Percentiles rank a stretch among this genome's conserved stretches.
Conservation (phyloP, 2,329 filamentous ascomycete genomes). For the Coniochaeta prunicola region DNA sequence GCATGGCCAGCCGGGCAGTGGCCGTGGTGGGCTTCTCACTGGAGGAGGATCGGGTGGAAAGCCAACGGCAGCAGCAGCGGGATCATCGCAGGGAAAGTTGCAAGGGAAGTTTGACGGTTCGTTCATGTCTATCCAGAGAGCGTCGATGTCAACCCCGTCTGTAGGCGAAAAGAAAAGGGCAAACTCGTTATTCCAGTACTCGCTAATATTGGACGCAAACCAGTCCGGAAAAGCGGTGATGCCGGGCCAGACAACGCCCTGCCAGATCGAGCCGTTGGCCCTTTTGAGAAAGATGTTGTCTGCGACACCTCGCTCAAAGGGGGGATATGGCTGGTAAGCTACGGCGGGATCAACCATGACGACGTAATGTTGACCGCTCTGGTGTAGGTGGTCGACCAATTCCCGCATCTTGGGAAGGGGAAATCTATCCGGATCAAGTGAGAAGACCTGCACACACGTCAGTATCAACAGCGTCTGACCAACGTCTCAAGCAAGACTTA, state of each 20-base stretch:
- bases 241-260: constrained; percentile 72
- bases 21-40: constrained; percentile 54
- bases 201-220: constrained; percentile 58
- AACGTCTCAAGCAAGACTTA: constrained; percentile 8
- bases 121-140: constrained; percentile 70
- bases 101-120: constrained; percentile 42
- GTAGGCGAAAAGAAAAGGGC: constrained; percentile 54
- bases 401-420: constrained; percentile 55
- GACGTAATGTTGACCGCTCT: constrained; percentile 61
- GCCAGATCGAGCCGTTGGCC: constrained; percentile 47
- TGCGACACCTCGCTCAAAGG: constrained; percentile 32
- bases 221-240: constrained; percentile 69
- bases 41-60: constrained; percentile 56
- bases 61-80: constrained; percentile 27
- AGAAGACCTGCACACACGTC: constrained; percentile 42
- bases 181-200: constrained; percentile 67
- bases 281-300: constrained; percentile 39
- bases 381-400: constrained; percentile 59
- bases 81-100: constrained; percentile 46
- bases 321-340: constrained; percentile 38
- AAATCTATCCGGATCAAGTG: constrained; percentile 57
- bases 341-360: constrained; percentile 72
- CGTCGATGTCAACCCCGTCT: constrained; percentile 67
- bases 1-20: constrained; percentile 61
- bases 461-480: not conserved